A percentile compares a stretch with the other conserved stretches of the same genome.
Evolutionary conservation across 78 protist genomes (phyloP).

Genomic region (Fonticula alba): DNA sequence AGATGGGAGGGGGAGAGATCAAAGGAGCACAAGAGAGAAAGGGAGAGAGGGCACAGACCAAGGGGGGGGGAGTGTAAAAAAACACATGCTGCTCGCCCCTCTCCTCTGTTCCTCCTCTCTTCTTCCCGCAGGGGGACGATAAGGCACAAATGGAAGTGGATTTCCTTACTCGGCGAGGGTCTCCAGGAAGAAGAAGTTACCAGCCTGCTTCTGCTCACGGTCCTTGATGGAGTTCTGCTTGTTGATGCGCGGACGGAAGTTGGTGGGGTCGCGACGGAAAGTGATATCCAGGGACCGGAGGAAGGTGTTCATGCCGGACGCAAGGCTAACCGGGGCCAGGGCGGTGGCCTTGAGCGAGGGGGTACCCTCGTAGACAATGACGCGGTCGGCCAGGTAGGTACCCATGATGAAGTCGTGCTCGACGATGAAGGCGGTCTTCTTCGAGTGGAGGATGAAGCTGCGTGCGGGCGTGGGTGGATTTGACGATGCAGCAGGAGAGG

Average conservation of each 20-base stretch:
- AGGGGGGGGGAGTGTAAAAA: too few relatives aligned
- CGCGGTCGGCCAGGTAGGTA: conserved; percentile 95
- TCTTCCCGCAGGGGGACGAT: too few relatives aligned
- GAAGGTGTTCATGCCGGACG: conserved; percentile 95
- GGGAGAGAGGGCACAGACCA: too few relatives aligned
- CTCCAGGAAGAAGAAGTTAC: conserved; percentile 85
- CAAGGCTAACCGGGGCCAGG: conserved; percentile 49
- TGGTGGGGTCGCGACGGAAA: conserved; percentile 93
- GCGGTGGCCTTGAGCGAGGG: conserved; percentile 46
- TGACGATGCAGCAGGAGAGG: neutral
- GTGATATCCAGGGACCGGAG: conserved; percentile 78
- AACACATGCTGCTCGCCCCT: too few relatives aligned
- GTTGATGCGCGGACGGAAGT: conserved; percentile 93
- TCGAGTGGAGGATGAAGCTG: conserved; percentile 84
- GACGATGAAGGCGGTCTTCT: conserved; percentile 94
- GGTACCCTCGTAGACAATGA: conserved; percentile 80
- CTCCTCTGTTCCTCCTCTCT: too few relatives aligned
- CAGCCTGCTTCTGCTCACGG: conserved; percentile 78
- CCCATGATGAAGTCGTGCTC: conserved; percentile 99
- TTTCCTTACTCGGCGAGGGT: too few relatives aligned
- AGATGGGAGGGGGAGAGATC: too few relatives aligned
- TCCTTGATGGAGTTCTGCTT: conserved; percentile 83
- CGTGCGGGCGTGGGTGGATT: neutral
- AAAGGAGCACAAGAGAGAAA: too few relatives aligned
- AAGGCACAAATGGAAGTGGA: too few relatives aligned